phyloP scores from a whole-genome alignment of 495 filamentous ascomycete genomes.

The Cercophora sp. region DNA sequence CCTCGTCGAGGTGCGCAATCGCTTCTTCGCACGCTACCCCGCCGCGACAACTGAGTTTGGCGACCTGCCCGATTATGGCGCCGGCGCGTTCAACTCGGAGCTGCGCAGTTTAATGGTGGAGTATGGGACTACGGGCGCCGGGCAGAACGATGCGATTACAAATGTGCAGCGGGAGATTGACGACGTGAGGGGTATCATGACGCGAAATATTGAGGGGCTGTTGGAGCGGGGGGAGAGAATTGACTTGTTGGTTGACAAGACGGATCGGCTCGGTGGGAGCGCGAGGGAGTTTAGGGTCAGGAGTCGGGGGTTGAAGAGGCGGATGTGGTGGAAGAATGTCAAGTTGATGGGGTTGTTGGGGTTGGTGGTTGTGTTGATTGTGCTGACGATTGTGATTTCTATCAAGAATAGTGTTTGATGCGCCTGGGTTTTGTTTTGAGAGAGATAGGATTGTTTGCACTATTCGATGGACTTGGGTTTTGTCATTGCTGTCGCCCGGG shows the following conservation, averaged over 20 bases:
- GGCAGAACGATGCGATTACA: slow-evolving; percentile 76
- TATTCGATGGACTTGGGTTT: too few relatives aligned
- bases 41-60: slow-evolving; percentile 64
- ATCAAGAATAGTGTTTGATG: slow-evolving; percentile 13
- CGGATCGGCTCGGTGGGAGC: slow-evolving; percentile 79
- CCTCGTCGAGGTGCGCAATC: slow-evolving; percentile 84
- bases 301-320: slow-evolving; percentile 75
- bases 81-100: slow-evolving; percentile 76
- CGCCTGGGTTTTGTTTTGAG: background rate
- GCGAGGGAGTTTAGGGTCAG: slow-evolving; percentile 87
- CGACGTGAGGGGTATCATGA: slow-evolving; percentile 93
- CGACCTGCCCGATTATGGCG: slow-evolving; percentile 81
- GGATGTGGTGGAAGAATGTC: slow-evolving; percentile 99
- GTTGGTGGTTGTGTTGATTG: slow-evolving; percentile 77
- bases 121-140: slow-evolving; percentile 71
- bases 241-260: slow-evolving; percentile 95
- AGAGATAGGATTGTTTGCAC: too few relatives aligned
- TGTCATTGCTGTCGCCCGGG: too few relatives aligned
- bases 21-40: slow-evolving; percentile 75
- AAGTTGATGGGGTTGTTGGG: slow-evolving; percentile 84
- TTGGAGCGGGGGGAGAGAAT: slow-evolving; percentile 93
- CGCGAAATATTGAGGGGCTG: slow-evolving; percentile 94
- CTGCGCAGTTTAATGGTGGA: slow-evolving; percentile 76
- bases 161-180: slow-evolving; percentile 88
- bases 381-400: slow-evolving; percentile 47